Evolutionary conservation across 2,329 filamentous ascomycete species (phyloP).

Genomic region (Exophiala dermatitidis): DNA sequence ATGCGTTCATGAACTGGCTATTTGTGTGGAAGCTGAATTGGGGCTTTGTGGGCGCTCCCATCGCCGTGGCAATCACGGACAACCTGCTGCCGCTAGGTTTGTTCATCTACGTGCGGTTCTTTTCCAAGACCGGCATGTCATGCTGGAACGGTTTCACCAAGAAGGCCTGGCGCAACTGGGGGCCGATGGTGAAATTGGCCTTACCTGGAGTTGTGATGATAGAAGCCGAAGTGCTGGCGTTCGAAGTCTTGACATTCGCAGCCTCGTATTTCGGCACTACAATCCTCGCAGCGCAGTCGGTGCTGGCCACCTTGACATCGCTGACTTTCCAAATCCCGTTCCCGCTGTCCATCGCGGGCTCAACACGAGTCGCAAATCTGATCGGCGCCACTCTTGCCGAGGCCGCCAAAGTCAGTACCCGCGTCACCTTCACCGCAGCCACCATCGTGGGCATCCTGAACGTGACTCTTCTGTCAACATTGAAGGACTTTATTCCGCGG

Average conservation of each 20-base stretch:
- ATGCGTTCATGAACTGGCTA: constrained; percentile 71
- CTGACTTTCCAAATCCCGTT: constrained; percentile 90
- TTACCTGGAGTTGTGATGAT: constrained; percentile 90
- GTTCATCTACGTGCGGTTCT: constrained; percentile 64
- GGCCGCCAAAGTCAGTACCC: constrained; percentile 72
- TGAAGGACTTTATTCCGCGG: constrained; percentile 66
- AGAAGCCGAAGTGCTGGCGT: constrained; percentile 85
- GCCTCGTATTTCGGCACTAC: constrained; percentile 71
- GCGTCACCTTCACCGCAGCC: constrained; percentile 63
- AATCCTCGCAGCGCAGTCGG: constrained; percentile 78
- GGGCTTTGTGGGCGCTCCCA: constrained; percentile 73
- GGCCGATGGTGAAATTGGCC: constrained; percentile 77
- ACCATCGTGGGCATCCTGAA: constrained; percentile 72
- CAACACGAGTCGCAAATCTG: constrained; percentile 82
- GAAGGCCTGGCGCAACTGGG: constrained; percentile 66
- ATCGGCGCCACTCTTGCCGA: constrained; percentile 79
- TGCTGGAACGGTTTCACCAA: constrained; percentile 77
- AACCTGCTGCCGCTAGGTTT: constrained; percentile 66
- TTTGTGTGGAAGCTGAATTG: constrained; percentile 64
- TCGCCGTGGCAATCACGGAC: constrained; percentile 68
- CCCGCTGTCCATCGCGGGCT: constrained; percentile 78
- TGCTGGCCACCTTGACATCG: constrained; percentile 68
- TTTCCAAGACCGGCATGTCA: constrained; percentile 52
- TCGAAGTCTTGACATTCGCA: constrained; percentile 82
- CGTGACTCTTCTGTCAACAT: constrained; percentile 57